Evolutionary conservation across 2,329 filamentous ascomycete species (phyloP).

Genomic region (Sphaerulina vaccinii): DNA sequence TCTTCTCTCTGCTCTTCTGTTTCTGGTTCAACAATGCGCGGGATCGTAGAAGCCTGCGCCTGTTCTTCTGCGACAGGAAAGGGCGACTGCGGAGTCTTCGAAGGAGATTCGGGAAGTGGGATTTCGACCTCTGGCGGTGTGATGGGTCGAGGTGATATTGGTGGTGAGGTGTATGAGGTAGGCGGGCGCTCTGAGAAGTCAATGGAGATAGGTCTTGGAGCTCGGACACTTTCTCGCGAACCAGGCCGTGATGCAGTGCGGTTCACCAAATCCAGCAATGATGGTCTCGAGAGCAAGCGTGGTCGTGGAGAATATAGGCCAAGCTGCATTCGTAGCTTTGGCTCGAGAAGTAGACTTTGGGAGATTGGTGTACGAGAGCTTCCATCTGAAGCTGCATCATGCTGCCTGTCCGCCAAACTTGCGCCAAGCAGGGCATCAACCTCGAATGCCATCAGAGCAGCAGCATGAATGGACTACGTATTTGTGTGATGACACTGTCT

Average conservation of each 20-base stretch:
- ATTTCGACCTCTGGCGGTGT: conserved; percentile 20
- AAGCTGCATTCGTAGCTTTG: conserved; percentile 27
- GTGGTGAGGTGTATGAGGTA: conserved; percentile 15
- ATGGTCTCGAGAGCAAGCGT: conserved; percentile 45
- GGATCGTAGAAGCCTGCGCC: conserved; percentile 16
- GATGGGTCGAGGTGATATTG: conserved; percentile 16
- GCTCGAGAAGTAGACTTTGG: conserved; percentile 59
- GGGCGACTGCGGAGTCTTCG: conserved; percentile 11
- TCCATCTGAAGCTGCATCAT: conserved; percentile 4
- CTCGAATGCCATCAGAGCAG: background rate
- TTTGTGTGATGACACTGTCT: background rate
- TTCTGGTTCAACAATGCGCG: conserved; percentile 11
- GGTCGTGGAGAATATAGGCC: background rate
- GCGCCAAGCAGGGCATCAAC: background rate
- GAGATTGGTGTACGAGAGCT: conserved; percentile 8
- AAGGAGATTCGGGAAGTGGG: conserved; percentile 24
- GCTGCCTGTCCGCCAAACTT: background rate
- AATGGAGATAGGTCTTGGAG: conserved; percentile 10
- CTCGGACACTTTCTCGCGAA: background rate
- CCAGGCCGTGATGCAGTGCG: conserved; percentile 40
- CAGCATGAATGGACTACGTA: background rate
- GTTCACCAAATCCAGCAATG: conserved; percentile 61
- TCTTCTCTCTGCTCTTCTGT: conserved; percentile 23
- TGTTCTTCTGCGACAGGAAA: conserved; percentile 11
- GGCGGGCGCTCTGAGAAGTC: conserved; percentile 16